Percentiles rank a stretch among this genome's conserved stretches.
Evolutionary conservation across 1,139 yeast species (phyloP).

Genomic region (Protomyces pachydermus): DNA sequence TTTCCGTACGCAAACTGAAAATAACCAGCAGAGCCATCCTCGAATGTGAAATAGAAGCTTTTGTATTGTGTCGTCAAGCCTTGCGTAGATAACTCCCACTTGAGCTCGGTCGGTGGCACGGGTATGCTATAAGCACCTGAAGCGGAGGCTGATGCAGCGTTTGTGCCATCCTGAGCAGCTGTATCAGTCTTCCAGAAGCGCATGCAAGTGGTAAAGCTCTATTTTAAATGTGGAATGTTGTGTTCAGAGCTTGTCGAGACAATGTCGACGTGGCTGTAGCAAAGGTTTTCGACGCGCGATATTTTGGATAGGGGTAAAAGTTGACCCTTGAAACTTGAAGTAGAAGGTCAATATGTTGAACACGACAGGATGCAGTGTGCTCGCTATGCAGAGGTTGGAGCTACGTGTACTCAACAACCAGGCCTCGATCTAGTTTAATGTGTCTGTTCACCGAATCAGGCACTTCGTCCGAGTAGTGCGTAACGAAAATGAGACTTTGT

Average conservation of each 20-base stretch:
- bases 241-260: no score
- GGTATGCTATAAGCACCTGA: neutral
- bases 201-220: neutral
- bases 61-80: conserved; percentile 30
- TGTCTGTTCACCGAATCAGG: conserved; percentile 46
- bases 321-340: no score
- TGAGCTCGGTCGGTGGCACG: conserved; percentile 1
- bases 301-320: no score
- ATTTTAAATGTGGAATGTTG: neutral
- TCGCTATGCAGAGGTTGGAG: no score
- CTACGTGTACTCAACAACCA: neutral
- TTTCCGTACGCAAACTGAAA: conserved; percentile 27
- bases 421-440: conserved; percentile 30
- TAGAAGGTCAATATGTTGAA: no score
- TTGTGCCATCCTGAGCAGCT: neutral
- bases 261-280: no score
- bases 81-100: conserved; percentile 19
- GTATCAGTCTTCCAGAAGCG: neutral
- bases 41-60: conserved; percentile 26
- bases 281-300: no score
- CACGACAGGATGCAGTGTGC: no score
- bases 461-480: conserved; percentile 64
- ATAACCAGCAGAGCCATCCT: conserved; percentile 28
- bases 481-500: conserved; percentile 48
- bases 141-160: neutral